Conservation (phyloP, 768 basidiomycete genomes). For the Fibroporia radiculosa region DNA sequence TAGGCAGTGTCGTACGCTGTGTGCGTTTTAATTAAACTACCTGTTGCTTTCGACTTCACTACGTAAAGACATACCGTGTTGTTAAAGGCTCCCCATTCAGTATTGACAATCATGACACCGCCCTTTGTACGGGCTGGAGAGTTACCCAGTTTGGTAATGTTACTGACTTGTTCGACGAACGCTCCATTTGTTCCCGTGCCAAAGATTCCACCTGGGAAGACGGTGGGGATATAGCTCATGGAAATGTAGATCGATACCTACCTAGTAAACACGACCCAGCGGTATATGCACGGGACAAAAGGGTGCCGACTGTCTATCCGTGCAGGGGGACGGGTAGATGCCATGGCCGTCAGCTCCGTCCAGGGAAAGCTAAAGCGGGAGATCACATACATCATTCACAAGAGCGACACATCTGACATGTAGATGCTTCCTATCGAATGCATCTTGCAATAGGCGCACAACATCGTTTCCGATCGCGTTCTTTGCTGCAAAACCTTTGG, state of each 20-base stretch:
- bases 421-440: constrained; percentile 86
- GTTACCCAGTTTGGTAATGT: constrained; percentile 78
- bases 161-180: constrained; percentile 82
- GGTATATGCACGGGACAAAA: constrained; percentile 91
- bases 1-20: constrained; percentile 76
- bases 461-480: constrained; percentile 88
- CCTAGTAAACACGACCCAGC: constrained; percentile 81
- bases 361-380: too few relatives aligned
- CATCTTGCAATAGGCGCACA: constrained; percentile 83
- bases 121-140: constrained; percentile 49
- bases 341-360: too few relatives aligned
- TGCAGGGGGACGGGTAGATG: too few relatives aligned
- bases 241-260: constrained; percentile 10
- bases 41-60: neutral
- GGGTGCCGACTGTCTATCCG: constrained; percentile 90
- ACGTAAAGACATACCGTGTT: constrained; percentile 55
- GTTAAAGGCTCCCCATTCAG: constrained; percentile 98
- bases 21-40: neutral
- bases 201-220: constrained; percentile 68
- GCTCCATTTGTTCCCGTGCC: constrained; percentile 99
- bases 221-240: too few relatives aligned
- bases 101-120: constrained; percentile 90
- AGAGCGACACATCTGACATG: constrained; percentile 88
- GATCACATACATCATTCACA: constrained; percentile 86
- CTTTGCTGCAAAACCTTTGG: constrained; percentile 90